Evolutionary conservation across 2,329 filamentous ascomycete genomes (phyloP).

Genomic region (Colletotrichum sp.): DNA sequence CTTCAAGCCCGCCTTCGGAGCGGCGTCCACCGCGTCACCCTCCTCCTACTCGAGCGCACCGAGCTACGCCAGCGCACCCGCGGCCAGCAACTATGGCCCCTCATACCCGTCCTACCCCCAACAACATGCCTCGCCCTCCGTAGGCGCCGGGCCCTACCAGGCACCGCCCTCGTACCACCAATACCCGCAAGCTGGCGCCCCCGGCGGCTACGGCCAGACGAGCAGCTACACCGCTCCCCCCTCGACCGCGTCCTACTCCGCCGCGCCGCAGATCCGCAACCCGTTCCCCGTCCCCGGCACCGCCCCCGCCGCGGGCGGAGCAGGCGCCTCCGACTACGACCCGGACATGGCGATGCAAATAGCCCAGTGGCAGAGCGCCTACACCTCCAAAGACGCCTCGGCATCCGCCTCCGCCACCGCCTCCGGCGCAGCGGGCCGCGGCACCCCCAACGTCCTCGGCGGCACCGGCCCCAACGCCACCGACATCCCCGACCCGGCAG

Average conservation of each 20-base stretch:
- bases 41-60: slow-evolving; percentile 43
- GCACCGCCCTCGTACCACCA: slow-evolving; percentile 27
- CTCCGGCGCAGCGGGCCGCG: slow-evolving; percentile 28
- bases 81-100: slow-evolving; percentile 47
- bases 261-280: slow-evolving; percentile 76
- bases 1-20: slow-evolving; percentile 44
- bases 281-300: slow-evolving; percentile 74
- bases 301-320: slow-evolving; percentile 22
- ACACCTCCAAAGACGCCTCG: slow-evolving; percentile 41
- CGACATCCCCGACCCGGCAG: slow-evolving; percentile 32
- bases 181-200: slow-evolving; percentile 31
- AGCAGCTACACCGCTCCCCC: slow-evolving; percentile 36
- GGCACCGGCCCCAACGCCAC: slow-evolving; percentile 26
- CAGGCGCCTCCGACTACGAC: slow-evolving; percentile 58
- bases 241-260: slow-evolving; percentile 44
- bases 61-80: slow-evolving; percentile 39
- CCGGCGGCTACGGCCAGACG: slow-evolving; percentile 25
- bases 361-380: slow-evolving; percentile 93
- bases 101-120: slow-evolving; percentile 44
- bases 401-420: not conserved
- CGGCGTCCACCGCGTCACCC: slow-evolving; percentile 29
- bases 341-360: slow-evolving; percentile 90
- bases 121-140: slow-evolving; percentile 26
- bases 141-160: slow-evolving; percentile 24
- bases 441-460: slow-evolving; percentile 31